Evolutionary conservation across 2,329 filamentous ascomycete species (phyloP), one percentile per base, ranked within the genome.

Genomic region (Celoporthe dispersa): DNA sequence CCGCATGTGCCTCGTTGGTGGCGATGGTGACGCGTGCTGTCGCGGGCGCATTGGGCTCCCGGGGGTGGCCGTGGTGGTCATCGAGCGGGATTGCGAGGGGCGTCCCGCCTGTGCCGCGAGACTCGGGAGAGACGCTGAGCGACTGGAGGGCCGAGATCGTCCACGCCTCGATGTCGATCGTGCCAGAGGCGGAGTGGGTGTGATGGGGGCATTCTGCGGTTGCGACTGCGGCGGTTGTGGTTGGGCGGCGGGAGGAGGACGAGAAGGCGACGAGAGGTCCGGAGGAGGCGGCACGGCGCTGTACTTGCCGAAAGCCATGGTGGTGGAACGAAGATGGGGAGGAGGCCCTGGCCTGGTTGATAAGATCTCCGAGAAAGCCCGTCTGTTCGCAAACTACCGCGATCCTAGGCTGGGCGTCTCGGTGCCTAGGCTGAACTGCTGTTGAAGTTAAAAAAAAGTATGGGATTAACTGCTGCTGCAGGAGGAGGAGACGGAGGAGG

Each of bases 61-160:
- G 73, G 73, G 79, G 77, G 64, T 75, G 73, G 39, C 73, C 73
- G 73, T 79, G 77, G 65, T 75, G 73, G 39, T 89, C 88, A 79
- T 97, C 92, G 67, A 97, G 87, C 1, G 93, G 90, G 74, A 97
- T 96, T 64, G 90, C 85, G 67, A 97, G 85, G 39, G 90, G 85
- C 37, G 87, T 85, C 61, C 88, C 87, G 19, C 63, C 55, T 3
- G 39, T 88, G 67, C 89, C 90, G 64, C 85, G 84, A n/a, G 86
- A 84, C 35, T 83, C 76, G 12, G 87, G 83, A 0, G 87, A 85
- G 57, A 90, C 81, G 76, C 81, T 85, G 60, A 87, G 85, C 60
- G 84, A 86, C 75, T 86, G 81, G 61, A 89, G 83, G 7, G 88
- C 86, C 25, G 84, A 84, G 67, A 87, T 81, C 19, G 90, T 90